Evolutionary conservation across 352 stramenopile species (phyloP).

Genomic region (Phytophthora hybrid): DNA sequence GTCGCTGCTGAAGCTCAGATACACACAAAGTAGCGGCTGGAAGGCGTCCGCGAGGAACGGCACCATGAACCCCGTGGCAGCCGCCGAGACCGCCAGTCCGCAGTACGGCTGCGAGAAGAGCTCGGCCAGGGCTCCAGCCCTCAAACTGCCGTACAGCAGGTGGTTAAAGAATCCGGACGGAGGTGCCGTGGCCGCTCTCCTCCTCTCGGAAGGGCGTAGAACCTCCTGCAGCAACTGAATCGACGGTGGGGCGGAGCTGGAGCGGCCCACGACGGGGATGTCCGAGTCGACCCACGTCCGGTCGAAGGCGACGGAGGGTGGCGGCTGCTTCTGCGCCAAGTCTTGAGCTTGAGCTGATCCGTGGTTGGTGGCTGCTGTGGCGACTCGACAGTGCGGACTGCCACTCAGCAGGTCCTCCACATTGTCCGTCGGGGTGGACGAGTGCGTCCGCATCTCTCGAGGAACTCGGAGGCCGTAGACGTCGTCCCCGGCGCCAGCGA

Average conservation of each 20-base stretch:
- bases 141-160: conserved; percentile 75
- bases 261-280: conserved; percentile 63
- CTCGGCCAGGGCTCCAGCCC: conserved; percentile 57
- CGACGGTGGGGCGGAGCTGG: conserved; percentile 67
- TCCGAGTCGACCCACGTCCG: conserved; percentile 53
- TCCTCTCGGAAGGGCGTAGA: conserved; percentile 43
- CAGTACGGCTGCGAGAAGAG: conserved; percentile 72
- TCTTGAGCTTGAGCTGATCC: background rate
- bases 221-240: conserved; percentile 74
- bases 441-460: conserved; percentile 33
- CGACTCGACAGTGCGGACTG: conserved; percentile 22
- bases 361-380: conserved; percentile 21
- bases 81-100: conserved; percentile 66
- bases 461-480: conserved; percentile 32
- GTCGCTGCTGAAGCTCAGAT: conserved; percentile 56
- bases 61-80: conserved; percentile 68
- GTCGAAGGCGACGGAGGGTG: conserved; percentile 61
- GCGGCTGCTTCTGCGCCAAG: conserved; percentile 55
- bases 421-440: conserved; percentile 39
- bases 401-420: conserved; percentile 29
- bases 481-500: conserved; percentile 31
- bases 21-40: conserved; percentile 68
- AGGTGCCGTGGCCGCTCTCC: conserved; percentile 59
- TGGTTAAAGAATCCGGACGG: conserved; percentile 74
- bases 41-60: conserved; percentile 71